Evolutionary conservation across 441 rosid species (phyloP), one percentile per base, ranked within the genome.

Genomic region (Pelargonium hybrid): DNA sequence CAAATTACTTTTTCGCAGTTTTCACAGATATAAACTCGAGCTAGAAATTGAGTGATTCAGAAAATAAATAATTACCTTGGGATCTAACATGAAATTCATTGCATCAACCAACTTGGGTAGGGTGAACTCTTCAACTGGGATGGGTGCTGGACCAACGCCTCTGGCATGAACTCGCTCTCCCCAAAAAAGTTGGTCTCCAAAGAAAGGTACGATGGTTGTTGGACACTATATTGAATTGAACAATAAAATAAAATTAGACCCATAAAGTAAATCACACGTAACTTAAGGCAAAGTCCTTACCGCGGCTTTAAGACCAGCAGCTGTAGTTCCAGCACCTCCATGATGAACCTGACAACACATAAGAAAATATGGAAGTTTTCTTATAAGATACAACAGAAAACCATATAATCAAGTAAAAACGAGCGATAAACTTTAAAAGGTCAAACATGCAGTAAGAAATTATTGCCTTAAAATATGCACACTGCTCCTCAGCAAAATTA

Each of bases 161-260:
- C 98, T 84, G 72, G 87, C 96, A 72, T 89, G 88, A 45, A 94
- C 96, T 76, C 78, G 81, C 34, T 92, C 97, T 77, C 98, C 98
- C 98, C 98, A 94, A 74, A 94, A 94, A 69, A 89, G 97, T 82
- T 94, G 99, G 79, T 94, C 99, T 26, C 99, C 99, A 73, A 94
- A 94, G 84, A 92, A 94, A 65, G 99, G 98, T 66, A 94, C 97
- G 45, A 92, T 82, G 25, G 98, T 86, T 1, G 98, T 92, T 65
- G 98, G 99, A 83, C 98, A 94, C 99, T 92, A 76, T 63, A 74
- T 21, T 21, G 75, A 14, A 65, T 69, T 26, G 25, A 20, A 56
- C 10, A 59, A 23, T 23, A 72, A 29, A 41, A 20, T 45, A 64
- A 70, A 74, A 71, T 9, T 43, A 31, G 70, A 57, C 45, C 56